phyloP scores from a whole-genome alignment of 2,329 filamentous ascomycete genomes.

The Hyphodiscus sp. region DNA sequence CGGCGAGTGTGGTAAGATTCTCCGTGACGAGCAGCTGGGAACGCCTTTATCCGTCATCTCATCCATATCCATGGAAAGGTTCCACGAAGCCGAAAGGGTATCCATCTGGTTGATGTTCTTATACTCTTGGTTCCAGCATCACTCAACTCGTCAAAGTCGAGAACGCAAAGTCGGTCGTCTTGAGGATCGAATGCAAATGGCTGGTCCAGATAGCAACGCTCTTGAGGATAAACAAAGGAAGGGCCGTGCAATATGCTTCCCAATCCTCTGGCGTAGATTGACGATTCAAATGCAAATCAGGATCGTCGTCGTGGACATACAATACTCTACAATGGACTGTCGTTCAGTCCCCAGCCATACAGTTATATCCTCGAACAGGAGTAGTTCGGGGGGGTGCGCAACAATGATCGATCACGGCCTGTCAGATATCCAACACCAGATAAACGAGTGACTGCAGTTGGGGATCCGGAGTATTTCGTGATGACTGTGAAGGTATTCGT shows the following conservation, averaged over 20 bases:
- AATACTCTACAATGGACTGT: background rate
- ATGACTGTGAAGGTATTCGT: background rate
- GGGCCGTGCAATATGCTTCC: background rate
- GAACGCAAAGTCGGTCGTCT: background rate
- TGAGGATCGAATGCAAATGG: background rate
- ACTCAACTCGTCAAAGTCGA: conserved; percentile 7
- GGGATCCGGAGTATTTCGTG: background rate
- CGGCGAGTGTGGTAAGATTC: conserved; percentile 7
- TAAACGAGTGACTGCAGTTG: conserved; percentile 3
- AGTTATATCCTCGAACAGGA: background rate
- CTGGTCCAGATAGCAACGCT: background rate
- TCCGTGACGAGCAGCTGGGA: conserved; percentile 4
- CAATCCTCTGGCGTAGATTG: background rate
- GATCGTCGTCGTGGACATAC: background rate
- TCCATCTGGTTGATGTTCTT: conserved; percentile 4
- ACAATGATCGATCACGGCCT: background rate
- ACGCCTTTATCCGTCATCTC: background rate
- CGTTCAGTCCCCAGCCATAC: background rate
- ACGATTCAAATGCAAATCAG: background rate
- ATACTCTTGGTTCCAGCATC: conserved; percentile 28
- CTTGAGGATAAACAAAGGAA: background rate
- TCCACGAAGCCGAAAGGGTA: background rate
- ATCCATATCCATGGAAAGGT: background rate
- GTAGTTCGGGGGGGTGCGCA: background rate
- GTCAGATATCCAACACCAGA: background rate